These are phyloP conservation scores for Euptelea pleiosperma DNA, from an alignment of 164 flowering plant genomes.

Conservation along the genomic window DNA sequence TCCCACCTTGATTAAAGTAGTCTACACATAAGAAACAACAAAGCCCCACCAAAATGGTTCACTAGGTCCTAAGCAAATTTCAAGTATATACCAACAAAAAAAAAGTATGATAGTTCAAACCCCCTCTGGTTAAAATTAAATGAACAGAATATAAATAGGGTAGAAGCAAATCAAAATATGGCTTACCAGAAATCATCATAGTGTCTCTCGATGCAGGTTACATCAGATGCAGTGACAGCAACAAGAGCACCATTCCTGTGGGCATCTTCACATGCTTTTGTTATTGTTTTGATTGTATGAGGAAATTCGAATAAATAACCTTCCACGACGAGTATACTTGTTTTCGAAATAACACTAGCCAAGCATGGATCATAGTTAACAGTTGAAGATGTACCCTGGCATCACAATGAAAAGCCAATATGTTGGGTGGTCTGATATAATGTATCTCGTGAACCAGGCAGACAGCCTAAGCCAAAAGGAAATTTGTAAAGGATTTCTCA, in stretches of 20 bases:
- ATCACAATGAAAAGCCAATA: conserved; percentile 3
- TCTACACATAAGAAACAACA: not conserved
- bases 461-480: not conserved
- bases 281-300: conserved; percentile 70
- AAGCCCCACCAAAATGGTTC: no score
- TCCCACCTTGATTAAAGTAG: not conserved
- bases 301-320: conserved; percentile 95
- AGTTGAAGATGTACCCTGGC: conserved; percentile 84
- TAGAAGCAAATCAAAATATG: conserved; percentile 1
- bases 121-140: no score
- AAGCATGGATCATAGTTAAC: conserved; percentile 61
- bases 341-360: conserved; percentile 60
- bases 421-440: not conserved
- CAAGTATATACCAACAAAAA: no score
- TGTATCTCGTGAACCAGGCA: not conserved
- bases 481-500: not conserved
- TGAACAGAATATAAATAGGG: not conserved
- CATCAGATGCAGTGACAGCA: conserved; percentile 93
- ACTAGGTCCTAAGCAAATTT: not conserved
- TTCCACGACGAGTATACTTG: conserved; percentile 84
- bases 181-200: conserved; percentile 88
- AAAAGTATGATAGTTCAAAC: not conserved
- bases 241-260: conserved; percentile 70
- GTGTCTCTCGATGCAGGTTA: conserved; percentile 82
- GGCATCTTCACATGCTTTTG: conserved; percentile 80